phyloP scores from a whole-genome alignment of 257 asterid genomes.

The Plantago major region DNA sequence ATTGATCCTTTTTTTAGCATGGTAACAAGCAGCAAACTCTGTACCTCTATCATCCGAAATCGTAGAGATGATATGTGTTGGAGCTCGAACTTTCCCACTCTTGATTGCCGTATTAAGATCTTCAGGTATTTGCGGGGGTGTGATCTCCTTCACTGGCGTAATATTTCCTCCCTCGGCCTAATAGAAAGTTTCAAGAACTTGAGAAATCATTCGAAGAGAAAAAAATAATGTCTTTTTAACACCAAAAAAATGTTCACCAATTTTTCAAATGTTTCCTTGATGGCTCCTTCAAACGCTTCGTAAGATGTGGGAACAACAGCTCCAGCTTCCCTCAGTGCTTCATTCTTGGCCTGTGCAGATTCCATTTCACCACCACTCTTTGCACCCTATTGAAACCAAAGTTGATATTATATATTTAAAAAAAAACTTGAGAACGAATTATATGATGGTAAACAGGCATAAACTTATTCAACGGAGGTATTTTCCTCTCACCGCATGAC shows the following conservation, averaged over 20 bases:
- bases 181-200: conserved; percentile 17
- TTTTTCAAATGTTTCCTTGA: conserved; percentile 73
- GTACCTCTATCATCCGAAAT: conserved; percentile 97
- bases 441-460: not conserved
- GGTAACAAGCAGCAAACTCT: conserved; percentile 9
- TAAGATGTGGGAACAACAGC: conserved; percentile 95
- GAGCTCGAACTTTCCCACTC: conserved; percentile 99
- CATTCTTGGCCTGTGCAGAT: conserved; percentile 98
- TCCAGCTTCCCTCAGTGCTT: conserved; percentile 92
- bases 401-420: conserved; percentile 9
- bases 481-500: conserved; percentile 85
- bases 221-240: not conserved
- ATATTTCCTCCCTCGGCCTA: conserved; percentile 73
- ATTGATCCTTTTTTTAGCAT: conserved; percentile 1
- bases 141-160: conserved; percentile 77
- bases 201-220: not conserved
- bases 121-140: conserved; percentile 97
- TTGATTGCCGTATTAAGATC: conserved; percentile 89
- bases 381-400: conserved; percentile 62
- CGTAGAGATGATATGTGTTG: conserved; percentile 96
- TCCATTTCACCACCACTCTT: conserved; percentile 99
- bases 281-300: conserved; percentile 84
- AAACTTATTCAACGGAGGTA: conserved; percentile 7
- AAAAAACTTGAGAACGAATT: not conserved
- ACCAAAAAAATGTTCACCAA: conserved; percentile 41